Evolutionary conservation across 2,329 filamentous ascomycete species (phyloP), one percentile per base, ranked within the genome.

Genomic region (Spiromastix sp.): DNA sequence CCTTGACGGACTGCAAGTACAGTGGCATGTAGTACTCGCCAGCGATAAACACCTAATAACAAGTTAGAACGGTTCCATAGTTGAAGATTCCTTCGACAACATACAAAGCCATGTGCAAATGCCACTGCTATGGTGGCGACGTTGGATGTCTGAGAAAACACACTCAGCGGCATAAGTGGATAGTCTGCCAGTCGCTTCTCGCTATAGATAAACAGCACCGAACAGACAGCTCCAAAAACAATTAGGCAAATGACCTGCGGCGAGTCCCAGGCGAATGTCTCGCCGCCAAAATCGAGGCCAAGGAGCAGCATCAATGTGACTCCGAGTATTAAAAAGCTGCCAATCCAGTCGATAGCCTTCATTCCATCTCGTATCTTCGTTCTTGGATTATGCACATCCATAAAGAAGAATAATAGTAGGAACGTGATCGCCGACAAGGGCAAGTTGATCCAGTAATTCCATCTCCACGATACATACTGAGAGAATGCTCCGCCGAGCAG

Each of bases 271-370:
- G 86, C 80, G 44, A 74, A 75, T 15, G 69, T 68, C 34, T 85
- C 72, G 33, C 85, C 85, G 36, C 86, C 87, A 42, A 87, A 84
- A 51, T 93, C 81, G 8, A 94, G 72, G 1, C 85, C 87, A 26
- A 94, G 76, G 3, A 94, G 73, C 43, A 93, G 68, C 83, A 93
- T 89, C 13, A 93, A 66, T 0, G 83, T 87, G 12, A 80, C 84
- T 27, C 4, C 67, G 0, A 72, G 52, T 41, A 74, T 66, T 1
- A 66, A 66, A 15, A 71, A 37, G 13, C 66, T 69, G 5, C 71
- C 71, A 12, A 65, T 55, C 69, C 70, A 73, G 46, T 74, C 71
- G 6, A 74, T 60, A 1, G 69, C 70, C 36, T 55, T 61, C 30
- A 74, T 51, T 0, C 70, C 71, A 2, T 64, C 55, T n/a, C 52